Evolutionary conservation across 768 basidiomycete genomes (phyloP), one percentile per base, ranked within the genome.

Genomic region (Glaciozyma martinii): DNA sequence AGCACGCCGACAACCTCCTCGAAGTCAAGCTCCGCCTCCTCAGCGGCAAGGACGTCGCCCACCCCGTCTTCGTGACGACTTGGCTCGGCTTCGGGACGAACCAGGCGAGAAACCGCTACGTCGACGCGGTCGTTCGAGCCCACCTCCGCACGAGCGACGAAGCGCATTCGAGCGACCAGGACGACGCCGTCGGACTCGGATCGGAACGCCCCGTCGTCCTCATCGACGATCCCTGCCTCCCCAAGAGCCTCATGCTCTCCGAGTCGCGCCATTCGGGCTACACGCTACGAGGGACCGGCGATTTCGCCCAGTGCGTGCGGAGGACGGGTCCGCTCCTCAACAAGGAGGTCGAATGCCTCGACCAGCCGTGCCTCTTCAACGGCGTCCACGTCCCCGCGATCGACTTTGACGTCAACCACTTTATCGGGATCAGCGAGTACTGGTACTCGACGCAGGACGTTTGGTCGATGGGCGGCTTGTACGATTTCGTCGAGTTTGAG

Each of bases 371-470:
- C 77, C 82, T 93, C 21, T 97, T 98, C 82, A 87, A 93, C 72
- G 95, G 94, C 27, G 84, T 97, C 0, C 86, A 90, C 54, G 92
- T 92, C 18, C 94, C 95, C 9, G 83, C 85, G 2, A 97, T 98
- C 74, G 90, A 98, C 78, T 99, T 98, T 76, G 83, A 84, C 46
- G 89, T 86, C 42, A 90, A 89, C 18, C 87, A 86, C 61, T 99
- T 98, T 76, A 95, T 99, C 71, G 95, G 95, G 5, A 86, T 99
- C 46, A 93, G 90, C 19, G 95, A 99, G 76, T 99, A 98, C 76
- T 99, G 94, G 94, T 98, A 97, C 77, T 97, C 94, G 30, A 90
- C 92, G 15, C 92, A 99, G 72, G 92, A 98, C 76, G 87, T 97
- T 56, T 91, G 95, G 72, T 60, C 61, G 42, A 40, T 53, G 49